These are phyloP conservation scores for Zopfia rhizophila DNA, from an alignment of 2,329 filamentous ascomycete species.

Conservation along the genomic window DNA sequence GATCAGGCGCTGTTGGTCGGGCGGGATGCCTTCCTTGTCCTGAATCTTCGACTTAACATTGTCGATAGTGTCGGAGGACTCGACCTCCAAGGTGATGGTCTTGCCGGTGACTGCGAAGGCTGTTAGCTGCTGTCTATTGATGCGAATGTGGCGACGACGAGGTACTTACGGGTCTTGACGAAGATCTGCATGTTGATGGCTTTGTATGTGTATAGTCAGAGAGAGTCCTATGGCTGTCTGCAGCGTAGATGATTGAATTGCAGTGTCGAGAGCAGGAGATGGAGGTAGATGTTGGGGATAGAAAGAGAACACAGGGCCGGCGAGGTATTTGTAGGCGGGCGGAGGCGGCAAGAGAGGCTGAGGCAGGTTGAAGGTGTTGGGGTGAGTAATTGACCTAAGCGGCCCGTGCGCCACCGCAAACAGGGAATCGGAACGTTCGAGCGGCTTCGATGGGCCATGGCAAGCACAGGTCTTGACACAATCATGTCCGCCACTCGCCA, in stretches of 20 bases:
- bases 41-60: conserved; percentile 98
- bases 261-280: conserved; percentile 21
- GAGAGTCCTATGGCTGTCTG: conserved; percentile 22
- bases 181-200: conserved; percentile 89
- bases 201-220: conserved; percentile 32
- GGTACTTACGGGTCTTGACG: conserved; percentile 87
- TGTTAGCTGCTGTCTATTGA: conserved; percentile 45
- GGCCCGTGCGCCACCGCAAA: conserved; percentile 45
- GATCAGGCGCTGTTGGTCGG: conserved; percentile 95
- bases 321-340: conserved; percentile 43
- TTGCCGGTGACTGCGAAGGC: conserved; percentile 67
- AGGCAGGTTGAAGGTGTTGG: conserved; percentile 39
- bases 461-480: conserved; percentile 12
- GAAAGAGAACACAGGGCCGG: conserved; percentile 18
- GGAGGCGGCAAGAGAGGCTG: conserved; percentile 47
- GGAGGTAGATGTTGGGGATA: conserved; percentile 31
- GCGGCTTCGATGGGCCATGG: conserved; percentile 36
- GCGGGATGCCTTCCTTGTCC: conserved; percentile 97
- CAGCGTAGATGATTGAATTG: conserved; percentile 14
- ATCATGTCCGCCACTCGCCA: not conserved
- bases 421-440: conserved; percentile 46
- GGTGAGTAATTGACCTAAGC: conserved; percentile 45
- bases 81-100: conserved; percentile 75
- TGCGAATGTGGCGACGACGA: conserved; percentile 40
- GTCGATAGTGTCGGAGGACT: conserved; percentile 88